These are phyloP conservation scores for Acacia acuminata DNA, from an alignment of 306 rosid genomes.

Conservation along the genomic window DNA sequence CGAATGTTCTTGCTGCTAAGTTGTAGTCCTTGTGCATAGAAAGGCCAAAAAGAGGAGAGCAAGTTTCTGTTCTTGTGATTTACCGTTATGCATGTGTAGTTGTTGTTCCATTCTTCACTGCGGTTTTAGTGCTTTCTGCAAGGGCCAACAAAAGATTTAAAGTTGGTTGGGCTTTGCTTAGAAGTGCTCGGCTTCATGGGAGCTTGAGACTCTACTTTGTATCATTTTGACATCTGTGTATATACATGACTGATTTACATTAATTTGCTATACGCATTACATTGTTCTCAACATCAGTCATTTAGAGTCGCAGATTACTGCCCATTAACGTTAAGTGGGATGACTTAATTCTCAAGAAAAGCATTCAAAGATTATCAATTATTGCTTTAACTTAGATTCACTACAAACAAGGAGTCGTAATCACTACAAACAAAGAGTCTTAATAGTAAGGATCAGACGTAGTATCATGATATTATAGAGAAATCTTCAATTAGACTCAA, in stretches of 20 bases:
- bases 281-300: neutral
- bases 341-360: neutral
- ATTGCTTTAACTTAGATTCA: neutral
- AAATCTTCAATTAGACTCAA: neutral
- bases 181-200: neutral
- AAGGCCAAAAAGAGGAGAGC: constrained; percentile 14
- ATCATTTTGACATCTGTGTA: neutral
- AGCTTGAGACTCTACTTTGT: neutral
- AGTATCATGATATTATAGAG: neutral
- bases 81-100: neutral
- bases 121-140: neutral
- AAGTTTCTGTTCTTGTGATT: neutral
- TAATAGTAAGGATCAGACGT: neutral
- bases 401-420: too few relatives aligned
- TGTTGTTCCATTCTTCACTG: neutral
- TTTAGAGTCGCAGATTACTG: neutral
- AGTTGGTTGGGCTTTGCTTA: neutral
- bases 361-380: neutral
- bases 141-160: neutral
- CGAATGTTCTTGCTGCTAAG: constrained; percentile 12
- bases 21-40: constrained; percentile 27
- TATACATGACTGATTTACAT: neutral
- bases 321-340: neutral
- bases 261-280: neutral
- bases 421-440: too few relatives aligned